Conservation (phyloP, 192 early-diverging fungal genomes). For the Entomortierella parvispora region DNA sequence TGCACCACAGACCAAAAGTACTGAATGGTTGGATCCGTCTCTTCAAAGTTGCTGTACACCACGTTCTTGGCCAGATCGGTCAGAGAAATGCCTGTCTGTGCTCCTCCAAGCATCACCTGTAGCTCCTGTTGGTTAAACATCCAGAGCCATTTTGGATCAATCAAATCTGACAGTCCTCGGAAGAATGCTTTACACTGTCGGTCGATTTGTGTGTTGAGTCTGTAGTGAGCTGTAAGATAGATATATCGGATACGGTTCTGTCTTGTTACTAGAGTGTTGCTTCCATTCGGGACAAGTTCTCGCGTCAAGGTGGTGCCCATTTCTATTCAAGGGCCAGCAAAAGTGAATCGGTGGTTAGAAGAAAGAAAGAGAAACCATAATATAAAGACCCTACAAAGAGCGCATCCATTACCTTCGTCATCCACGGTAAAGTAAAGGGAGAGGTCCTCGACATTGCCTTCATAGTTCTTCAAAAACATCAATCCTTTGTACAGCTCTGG, state of each 20-base stretch:
- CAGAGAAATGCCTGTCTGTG: conserved; percentile 78
- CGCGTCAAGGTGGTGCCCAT: conserved; percentile 58
- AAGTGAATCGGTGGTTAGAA: not conserved
- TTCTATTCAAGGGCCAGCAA: conserved; percentile 24
- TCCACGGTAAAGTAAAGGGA: conserved; percentile 77
- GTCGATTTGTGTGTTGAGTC: conserved; percentile 84
- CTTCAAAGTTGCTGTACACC: conserved; percentile 77
- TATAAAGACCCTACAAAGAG: not conserved
- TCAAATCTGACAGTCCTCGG: conserved; percentile 81
- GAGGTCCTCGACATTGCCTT: conserved; percentile 75
- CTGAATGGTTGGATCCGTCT: conserved; percentile 77
- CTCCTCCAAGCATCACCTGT: conserved; percentile 89
- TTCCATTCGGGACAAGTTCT: conserved; percentile 83
- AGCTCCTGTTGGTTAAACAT: conserved; percentile 96
- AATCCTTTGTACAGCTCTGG: conserved; percentile 80
- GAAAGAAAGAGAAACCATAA: not conserved
- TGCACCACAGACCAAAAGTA: conserved; percentile 69
- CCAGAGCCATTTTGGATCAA: conserved; percentile 87
- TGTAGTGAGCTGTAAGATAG: conserved; percentile 87
- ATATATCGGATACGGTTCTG: conserved; percentile 91
- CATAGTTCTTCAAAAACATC: conserved; percentile 78
- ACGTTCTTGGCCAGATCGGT: conserved; percentile 80
- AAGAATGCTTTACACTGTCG: conserved; percentile 87
- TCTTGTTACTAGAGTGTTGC: conserved; percentile 81
- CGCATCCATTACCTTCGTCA: conserved; percentile 58